Percentiles rank a stretch among this genome's conserved stretches.
These are phyloP conservation scores for Extremus antarcticus DNA, from an alignment of 495 filamentous ascomycete species.

Conservation along the genomic window DNA sequence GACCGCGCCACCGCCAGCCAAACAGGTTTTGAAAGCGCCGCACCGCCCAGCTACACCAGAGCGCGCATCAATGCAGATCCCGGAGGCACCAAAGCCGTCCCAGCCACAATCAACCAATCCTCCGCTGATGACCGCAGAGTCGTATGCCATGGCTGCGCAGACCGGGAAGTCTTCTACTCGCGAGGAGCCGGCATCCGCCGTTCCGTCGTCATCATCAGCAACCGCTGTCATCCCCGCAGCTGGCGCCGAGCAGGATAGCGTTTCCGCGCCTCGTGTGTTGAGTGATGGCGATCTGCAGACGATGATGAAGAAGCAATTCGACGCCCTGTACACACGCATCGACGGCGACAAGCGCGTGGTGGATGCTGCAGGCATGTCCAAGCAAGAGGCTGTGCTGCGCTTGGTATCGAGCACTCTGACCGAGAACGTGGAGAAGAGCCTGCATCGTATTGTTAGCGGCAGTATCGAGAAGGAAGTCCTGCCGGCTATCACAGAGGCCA, in stretches of 20 bases:
- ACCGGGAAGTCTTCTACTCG: conserved; percentile 5
- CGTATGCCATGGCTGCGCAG: conserved; percentile 12
- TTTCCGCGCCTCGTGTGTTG: not conserved
- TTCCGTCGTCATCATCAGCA: not conserved
- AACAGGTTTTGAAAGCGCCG: conserved; percentile 17
- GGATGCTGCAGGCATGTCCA: conserved; percentile 54
- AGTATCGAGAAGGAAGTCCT: conserved; percentile 57
- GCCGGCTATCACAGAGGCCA: conserved; percentile 36
- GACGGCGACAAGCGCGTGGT: conserved; percentile 55
- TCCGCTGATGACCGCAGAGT: conserved; percentile 14
- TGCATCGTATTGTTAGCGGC: conserved; percentile 55
- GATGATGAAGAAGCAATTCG: conserved; percentile 46
- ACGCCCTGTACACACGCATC: conserved; percentile 48
- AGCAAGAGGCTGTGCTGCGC: conserved; percentile 69
- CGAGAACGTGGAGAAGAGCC: conserved; percentile 75
- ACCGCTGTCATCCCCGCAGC: not conserved
- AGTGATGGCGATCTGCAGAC: conserved; percentile 40
- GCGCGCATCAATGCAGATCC: conserved; percentile 46
- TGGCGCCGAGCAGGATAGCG: not conserved
- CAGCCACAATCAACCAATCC: conserved; percentile 11
- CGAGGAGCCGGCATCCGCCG: not conserved
- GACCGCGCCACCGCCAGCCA: conserved; percentile 30
- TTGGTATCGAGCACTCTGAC: conserved; percentile 79
- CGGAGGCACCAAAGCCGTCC: conserved; percentile 33
- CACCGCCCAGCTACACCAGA: conserved; percentile 11